Conservation (phyloP, 1,284 basidiomycete genomes). For the Sanghuangporus weigelae region DNA sequence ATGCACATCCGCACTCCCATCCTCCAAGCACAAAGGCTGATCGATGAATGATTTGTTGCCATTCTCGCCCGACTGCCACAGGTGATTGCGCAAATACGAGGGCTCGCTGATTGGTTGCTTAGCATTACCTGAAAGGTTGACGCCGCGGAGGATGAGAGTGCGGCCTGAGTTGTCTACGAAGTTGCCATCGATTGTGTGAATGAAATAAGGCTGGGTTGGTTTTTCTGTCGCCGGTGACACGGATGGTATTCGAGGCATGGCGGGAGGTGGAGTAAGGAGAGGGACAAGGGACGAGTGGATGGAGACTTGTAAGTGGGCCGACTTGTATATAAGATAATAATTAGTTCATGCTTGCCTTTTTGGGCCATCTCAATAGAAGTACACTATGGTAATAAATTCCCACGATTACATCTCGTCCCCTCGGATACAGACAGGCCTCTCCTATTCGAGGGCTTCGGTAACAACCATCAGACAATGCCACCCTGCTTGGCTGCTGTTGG, state of each 20-base stretch:
- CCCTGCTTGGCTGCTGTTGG: background rate
- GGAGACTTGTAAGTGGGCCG: background rate
- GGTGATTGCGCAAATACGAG: conserved; percentile 65
- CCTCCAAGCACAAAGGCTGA: conserved; percentile 76
- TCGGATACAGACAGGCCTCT: background rate
- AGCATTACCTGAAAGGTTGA: conserved; percentile 87
- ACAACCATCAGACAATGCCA: background rate
- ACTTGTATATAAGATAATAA: background rate
- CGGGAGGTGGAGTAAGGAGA: background rate
- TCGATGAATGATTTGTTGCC: conserved; percentile 74
- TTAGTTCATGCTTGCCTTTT: background rate
- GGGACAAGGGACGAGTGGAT: background rate
- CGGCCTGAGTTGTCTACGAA: conserved; percentile 86
- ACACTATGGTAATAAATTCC: background rate
- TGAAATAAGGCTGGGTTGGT: conserved; percentile 44
- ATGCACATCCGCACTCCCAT: conserved; percentile 86
- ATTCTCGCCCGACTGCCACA: conserved; percentile 83
- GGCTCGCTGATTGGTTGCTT: conserved; percentile 79
- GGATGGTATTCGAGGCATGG: conserved; percentile 55
- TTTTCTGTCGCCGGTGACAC: conserved; percentile 68
- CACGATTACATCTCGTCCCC: background rate
- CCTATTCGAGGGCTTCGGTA: background rate
- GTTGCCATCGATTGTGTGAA: conserved; percentile 66
- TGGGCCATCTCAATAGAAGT: background rate
- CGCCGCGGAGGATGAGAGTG: conserved; percentile 82